Conservation (phyloP, 805 yeast genomes). For the Metschnikowia cerradonensis region DNA sequence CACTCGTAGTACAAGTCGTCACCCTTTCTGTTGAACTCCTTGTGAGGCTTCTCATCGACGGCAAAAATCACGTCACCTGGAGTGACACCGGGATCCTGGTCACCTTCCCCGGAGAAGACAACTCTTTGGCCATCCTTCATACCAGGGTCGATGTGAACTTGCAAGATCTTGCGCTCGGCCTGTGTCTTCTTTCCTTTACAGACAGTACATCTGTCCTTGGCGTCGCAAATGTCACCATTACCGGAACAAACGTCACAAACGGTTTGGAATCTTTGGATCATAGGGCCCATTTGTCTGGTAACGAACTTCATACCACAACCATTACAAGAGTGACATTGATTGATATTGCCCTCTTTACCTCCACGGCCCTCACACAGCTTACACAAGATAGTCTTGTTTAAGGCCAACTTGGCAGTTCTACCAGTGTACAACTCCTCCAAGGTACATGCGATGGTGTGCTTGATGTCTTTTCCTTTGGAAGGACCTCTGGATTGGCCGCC, state of each 20-base stretch:
- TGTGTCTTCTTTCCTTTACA: constrained; percentile 89
- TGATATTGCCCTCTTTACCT: constrained; percentile 88
- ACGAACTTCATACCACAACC: constrained; percentile 91
- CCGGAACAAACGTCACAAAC: constrained; percentile 92
- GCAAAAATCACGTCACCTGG: constrained; percentile 97
- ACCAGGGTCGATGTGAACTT: constrained; percentile 95
- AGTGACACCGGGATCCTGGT: constrained; percentile 88
- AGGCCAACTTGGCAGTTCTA: constrained; percentile 87
- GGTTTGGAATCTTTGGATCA: constrained; percentile 97
- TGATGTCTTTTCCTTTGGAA: constrained; percentile 83
- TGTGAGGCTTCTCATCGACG: constrained; percentile 86
- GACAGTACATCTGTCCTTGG: constrained; percentile 80
- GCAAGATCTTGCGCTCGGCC: constrained; percentile 86
- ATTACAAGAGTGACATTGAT: constrained; percentile 79
- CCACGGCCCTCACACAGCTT: constrained; percentile 89
- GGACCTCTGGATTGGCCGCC: constrained; percentile 76
- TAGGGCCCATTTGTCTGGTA: constrained; percentile 98
- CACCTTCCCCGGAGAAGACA: constrained; percentile 93
- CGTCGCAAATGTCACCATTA: constrained; percentile 80
- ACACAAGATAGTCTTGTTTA: constrained; percentile 89
- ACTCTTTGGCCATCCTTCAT: constrained; percentile 92
- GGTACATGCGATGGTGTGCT: constrained; percentile 78
- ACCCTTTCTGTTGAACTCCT: constrained; percentile 78
- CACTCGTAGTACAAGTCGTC: constrained; percentile 82
- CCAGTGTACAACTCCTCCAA: constrained; percentile 94